Percentiles rank a stretch among this genome's conserved stretches.
Evolutionary conservation across 768 basidiomycete species (phyloP).

Genomic region (Leccinum truebloodii): DNA sequence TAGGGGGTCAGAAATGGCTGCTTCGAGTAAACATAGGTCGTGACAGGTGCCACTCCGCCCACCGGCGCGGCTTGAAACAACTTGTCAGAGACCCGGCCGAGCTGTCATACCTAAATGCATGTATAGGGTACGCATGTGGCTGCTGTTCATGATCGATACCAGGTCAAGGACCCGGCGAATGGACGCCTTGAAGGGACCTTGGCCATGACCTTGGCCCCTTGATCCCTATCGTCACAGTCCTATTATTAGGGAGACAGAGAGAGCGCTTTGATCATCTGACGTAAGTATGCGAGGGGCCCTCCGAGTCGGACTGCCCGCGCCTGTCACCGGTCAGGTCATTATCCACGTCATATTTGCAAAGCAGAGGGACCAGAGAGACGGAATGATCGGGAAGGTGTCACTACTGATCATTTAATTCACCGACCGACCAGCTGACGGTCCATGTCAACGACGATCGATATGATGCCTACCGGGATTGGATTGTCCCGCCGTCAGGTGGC

Average conservation of each 20-base stretch:
- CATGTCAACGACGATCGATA: neutral
- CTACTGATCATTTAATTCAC: neutral
- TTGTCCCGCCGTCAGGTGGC: neutral
- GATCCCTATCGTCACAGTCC: neutral
- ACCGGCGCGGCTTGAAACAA: neutral
- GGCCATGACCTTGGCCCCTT: neutral
- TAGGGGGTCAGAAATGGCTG: neutral
- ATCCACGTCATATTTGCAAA: neutral
- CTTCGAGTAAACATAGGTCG: neutral
- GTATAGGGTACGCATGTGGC: neutral
- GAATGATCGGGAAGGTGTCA: neutral
- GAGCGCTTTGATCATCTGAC: neutral
- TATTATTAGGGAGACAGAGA: neutral
- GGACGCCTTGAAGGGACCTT: neutral
- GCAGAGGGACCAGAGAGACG: neutral
- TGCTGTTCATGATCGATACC: neutral
- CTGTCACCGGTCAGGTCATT: neutral
- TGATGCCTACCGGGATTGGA: neutral
- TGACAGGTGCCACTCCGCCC: neutral
- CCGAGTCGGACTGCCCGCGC: neutral
- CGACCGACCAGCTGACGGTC: neutral
- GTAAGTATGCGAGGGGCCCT: neutral
- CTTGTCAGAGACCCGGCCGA: neutral
- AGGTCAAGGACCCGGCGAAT: neutral
- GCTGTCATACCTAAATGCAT: neutral